Conservation (phyloP, 2,329 filamentous ascomycete species). For the Ceratocystis cubensis region DNA sequence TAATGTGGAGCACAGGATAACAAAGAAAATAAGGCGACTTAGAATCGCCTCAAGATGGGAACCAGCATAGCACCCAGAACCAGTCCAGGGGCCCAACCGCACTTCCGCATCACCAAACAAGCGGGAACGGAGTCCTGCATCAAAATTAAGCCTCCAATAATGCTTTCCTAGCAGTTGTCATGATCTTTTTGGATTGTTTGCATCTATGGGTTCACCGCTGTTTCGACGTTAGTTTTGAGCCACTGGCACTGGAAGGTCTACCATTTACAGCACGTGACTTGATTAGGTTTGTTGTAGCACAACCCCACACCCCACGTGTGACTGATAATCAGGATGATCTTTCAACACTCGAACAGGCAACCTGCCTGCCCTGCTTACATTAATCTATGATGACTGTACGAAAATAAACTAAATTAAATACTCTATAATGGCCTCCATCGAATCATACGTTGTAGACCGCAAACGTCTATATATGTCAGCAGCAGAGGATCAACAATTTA, state of each 20-base stretch:
- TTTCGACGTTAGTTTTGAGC: neutral
- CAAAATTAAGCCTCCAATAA: neutral
- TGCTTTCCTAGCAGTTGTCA: neutral
- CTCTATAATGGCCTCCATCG: neutral
- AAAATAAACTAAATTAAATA: neutral
- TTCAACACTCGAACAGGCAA: neutral
- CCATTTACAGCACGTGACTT: neutral
- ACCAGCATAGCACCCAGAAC: neutral
- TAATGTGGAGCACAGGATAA: neutral
- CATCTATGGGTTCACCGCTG: neutral
- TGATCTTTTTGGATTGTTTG: neutral
- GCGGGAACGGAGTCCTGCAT: neutral
- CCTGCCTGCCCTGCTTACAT: neutral
- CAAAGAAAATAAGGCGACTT: neutral
- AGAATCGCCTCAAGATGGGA: too few species aligned
- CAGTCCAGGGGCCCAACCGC: neutral
- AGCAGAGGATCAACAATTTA: neutral
- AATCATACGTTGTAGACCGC: too few species aligned
- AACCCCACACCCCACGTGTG: neutral
- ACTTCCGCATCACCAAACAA: neutral
- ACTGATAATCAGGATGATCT: neutral
- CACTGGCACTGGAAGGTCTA: neutral
- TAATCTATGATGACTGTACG: neutral
- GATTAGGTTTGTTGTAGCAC: neutral
- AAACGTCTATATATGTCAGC: neutral